Evolutionary conservation across 257 asterid genomes (phyloP).

Genomic region (Anisodus tanguticus): DNA sequence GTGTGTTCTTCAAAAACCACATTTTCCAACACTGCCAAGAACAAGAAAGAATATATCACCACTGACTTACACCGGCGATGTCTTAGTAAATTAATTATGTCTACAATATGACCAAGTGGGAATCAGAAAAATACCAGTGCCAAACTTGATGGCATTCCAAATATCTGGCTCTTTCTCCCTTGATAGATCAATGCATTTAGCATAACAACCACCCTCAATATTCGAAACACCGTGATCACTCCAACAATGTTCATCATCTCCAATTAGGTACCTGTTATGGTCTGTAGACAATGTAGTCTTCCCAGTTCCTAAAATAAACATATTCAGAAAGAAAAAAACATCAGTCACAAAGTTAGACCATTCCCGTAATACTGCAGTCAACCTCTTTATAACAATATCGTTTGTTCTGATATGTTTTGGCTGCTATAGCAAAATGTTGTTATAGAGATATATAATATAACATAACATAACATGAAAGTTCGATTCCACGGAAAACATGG

Average conservation of each 20-base stretch:
- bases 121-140: slow-evolving; percentile 57
- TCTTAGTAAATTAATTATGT: not conserved
- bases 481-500: no score
- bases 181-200: slow-evolving; percentile 82
- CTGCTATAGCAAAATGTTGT: no score
- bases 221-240: slow-evolving; percentile 87
- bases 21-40: slow-evolving; percentile 73
- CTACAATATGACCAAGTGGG: not conserved
- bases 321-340: not conserved
- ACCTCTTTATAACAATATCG: no score
- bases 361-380: no score
- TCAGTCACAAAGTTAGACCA: no score
- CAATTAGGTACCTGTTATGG: slow-evolving; percentile 77
- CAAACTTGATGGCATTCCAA: slow-evolving; percentile 95
- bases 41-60: not conserved
- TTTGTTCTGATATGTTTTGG: no score
- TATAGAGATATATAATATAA: no score
- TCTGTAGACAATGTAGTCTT: slow-evolving; percentile 94
- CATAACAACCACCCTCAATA: slow-evolving; percentile 97
- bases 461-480: no score
- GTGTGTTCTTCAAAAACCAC: slow-evolving; percentile 91
- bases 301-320: slow-evolving; percentile 68
- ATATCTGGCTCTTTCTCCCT: slow-evolving; percentile 96
- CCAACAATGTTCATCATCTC: slow-evolving; percentile 99
- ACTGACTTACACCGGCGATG: not conserved